Conservation (phyloP, 176 grass and related monocot genomes). For the Zoysia japonica region DNA sequence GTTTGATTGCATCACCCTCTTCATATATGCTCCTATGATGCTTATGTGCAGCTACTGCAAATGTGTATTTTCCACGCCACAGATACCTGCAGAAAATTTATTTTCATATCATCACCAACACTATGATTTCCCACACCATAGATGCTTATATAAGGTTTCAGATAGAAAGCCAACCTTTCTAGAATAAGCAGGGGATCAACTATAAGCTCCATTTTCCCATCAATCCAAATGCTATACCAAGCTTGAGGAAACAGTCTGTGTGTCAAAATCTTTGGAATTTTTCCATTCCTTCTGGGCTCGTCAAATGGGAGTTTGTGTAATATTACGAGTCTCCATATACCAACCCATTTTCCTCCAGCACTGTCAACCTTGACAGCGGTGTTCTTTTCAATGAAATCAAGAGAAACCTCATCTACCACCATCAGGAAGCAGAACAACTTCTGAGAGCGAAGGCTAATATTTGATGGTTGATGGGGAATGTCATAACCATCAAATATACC, state of each 20-base stretch:
- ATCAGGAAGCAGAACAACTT: conserved; percentile 98
- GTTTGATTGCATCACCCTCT: conserved; percentile 93
- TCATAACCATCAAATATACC: conserved; percentile 99
- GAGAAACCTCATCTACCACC: conserved; percentile 90
- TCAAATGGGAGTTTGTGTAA: conserved; percentile 78
- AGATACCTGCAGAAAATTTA: conserved; percentile 65
- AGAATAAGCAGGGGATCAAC: conserved; percentile 94
- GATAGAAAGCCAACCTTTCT: conserved; percentile 64
- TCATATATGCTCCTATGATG: conserved; percentile 96
- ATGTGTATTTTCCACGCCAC: conserved; percentile 83
- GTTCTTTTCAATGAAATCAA: conserved; percentile 93
- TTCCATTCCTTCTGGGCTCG: conserved; percentile 97
- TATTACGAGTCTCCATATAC: conserved; percentile 83
- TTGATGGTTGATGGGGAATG: conserved; percentile 84
- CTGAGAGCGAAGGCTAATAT: conserved; percentile 76
- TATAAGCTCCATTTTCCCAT: conserved; percentile 99
- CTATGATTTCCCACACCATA: not conserved
- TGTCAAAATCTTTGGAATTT: conserved; percentile 94
- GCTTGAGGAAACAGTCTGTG: conserved; percentile 93
- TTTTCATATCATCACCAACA: conserved; percentile 16
- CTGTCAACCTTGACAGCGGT: conserved; percentile 58
- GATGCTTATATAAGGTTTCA: not conserved
- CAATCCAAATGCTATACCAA: conserved; percentile 98
- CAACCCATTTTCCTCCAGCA: conserved; percentile 90
- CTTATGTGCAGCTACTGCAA: conserved; percentile 89